These are phyloP conservation scores for Moringa oleifera DNA, from an alignment of 345 rosid genomes.

Conservation along the genomic window DNA sequence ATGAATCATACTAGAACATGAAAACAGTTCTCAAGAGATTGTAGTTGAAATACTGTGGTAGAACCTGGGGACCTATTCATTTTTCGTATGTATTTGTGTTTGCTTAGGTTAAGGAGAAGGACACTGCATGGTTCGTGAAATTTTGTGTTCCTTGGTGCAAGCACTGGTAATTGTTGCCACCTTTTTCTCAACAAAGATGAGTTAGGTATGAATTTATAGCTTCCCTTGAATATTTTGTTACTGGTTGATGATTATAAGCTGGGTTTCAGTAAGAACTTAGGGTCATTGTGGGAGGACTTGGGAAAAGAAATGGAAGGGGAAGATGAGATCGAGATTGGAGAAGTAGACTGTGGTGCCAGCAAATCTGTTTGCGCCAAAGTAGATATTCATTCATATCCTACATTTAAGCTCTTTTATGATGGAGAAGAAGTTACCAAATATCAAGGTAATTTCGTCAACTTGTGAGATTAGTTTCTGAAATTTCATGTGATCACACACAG, in stretches of 20 bases:
- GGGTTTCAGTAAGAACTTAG: slow-evolving; percentile 76
- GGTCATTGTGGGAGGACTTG: slow-evolving; percentile 86
- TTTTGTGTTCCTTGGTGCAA: slow-evolving; percentile 99
- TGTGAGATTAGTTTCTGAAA: too few species aligned
- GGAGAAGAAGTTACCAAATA: slow-evolving; percentile 89
- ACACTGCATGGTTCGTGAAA: slow-evolving; percentile 92
- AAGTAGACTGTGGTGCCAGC: slow-evolving; percentile 77
- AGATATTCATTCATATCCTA: slow-evolving; percentile 92
- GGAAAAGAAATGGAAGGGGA: slow-evolving; percentile 89
- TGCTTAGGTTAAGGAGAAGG: slow-evolving; percentile 86
- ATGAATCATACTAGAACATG: too few species aligned
- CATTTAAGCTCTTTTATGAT: slow-evolving; percentile 82
- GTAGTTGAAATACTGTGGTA: background rate
- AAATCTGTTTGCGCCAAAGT: slow-evolving; percentile 79
- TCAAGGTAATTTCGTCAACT: slow-evolving; percentile 44
- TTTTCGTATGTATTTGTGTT: slow-evolving; percentile 11
- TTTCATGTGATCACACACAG: too few species aligned
- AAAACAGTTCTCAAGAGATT: background rate
- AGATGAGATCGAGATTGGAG: slow-evolving; percentile 94
- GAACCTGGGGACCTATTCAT: background rate
- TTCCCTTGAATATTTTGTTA: background rate
- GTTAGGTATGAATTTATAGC: background rate
- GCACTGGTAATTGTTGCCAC: slow-evolving; percentile 63
- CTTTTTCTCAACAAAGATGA: background rate
- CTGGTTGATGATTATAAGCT: slow-evolving; percentile 1